Conservation (phyloP, 768 basidiomycete species). For the Lactarius sanguifluus region DNA sequence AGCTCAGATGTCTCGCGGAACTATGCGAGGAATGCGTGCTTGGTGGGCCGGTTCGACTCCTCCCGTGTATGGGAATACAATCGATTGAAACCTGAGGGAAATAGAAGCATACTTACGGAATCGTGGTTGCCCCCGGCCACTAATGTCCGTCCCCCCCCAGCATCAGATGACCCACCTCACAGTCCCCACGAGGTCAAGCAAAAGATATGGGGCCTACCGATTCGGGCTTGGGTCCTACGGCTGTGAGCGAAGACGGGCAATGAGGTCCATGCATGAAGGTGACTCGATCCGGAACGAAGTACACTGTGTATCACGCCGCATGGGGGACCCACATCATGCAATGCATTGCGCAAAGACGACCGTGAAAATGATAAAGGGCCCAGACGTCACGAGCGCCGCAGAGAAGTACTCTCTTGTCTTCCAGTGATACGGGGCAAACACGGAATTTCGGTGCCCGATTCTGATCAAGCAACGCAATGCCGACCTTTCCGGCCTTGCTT, state of each 20-base stretch:
- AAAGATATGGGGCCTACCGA: background rate
- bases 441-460: background rate
- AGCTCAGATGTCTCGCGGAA: background rate
- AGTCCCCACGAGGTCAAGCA: background rate
- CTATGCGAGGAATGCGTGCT: background rate
- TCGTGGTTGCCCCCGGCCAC: background rate
- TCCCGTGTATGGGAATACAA: background rate
- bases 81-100: background rate
- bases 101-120: conserved; percentile 1
- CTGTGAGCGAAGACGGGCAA: background rate
- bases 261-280: background rate
- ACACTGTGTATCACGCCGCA: background rate
- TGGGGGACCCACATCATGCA: background rate
- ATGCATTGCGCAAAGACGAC: background rate
- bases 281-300: background rate
- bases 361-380: background rate
- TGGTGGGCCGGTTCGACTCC: background rate
- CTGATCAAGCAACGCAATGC: background rate
- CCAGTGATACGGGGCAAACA: background rate
- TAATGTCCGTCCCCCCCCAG: background rate
- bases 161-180: background rate
- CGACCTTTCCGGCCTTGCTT: background rate
- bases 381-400: background rate
- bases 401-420: background rate
- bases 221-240: background rate